Evolutionary conservation across 495 filamentous ascomycete genomes (phyloP), one percentile per base, ranked within the genome.

Genomic region (Xylaria telfairii): DNA sequence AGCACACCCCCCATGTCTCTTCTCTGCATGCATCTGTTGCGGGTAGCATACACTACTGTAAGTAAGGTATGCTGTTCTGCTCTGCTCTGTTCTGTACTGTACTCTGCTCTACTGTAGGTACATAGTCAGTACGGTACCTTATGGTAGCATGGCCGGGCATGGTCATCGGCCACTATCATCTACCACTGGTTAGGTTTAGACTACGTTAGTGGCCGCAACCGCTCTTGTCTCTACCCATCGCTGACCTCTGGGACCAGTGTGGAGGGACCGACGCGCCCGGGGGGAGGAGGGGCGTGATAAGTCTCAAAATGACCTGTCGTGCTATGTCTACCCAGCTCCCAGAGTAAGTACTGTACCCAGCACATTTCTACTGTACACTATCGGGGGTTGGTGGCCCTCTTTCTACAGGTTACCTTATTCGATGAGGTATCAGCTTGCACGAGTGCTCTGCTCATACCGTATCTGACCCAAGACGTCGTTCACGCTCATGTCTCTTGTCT

Each of bases 1-100:
- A 78, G 76, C 69, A 9, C 47, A 51, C 41, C 66, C 67, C 72
- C 76, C 76, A 74, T 68, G 54, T 60, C 42, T 67, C 62, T 71
- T 66, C 41, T 67, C 62, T 76, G 74, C 75, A 71, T 67, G 70
- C 71, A 53, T 73, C 72, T 78, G 19, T 62, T 42, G 59, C 59
- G 42, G 37, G 59, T 24, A 42, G 37, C 37, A 26, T 41, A 41
- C 42, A 12, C 1, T 24, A 28, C 2, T n/a, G 46, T 13, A 37
- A 9, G 34, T 17, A 30, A n/a, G 41, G 41, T 65, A 42, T 39
- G 26, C 51, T 67, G 53, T 37, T 3, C 34, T 37, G 34, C n/a
- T n/a, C n/a, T n/a, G n/a, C n/a, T n/a, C n/a, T n/a, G n/a, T n/a
- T n/a, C n/a, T n/a, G n/a, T n/a, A n/a, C n/a, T n/a, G n/a, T n/a